Percentiles rank a stretch among this genome's conserved stretches.
phyloP scores from a whole-genome alignment of 2,329 filamentous ascomycete genomes.

The Diplocarpon mali region DNA sequence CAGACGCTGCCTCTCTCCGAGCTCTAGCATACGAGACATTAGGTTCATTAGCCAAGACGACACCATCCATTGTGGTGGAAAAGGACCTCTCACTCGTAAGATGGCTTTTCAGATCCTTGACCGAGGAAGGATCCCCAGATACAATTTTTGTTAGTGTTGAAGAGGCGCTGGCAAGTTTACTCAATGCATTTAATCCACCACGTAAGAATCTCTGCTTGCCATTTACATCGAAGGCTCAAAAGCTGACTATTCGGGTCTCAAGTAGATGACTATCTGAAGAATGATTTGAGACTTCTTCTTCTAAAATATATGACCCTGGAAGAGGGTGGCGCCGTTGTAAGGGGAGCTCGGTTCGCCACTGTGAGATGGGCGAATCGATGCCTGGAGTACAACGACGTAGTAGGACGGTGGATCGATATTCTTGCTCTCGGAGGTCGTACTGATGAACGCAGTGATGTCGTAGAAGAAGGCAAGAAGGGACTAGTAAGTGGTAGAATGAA shows the following conservation, averaged over 20 bases:
- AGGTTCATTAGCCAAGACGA: slow-evolving; percentile 62
- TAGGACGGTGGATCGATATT: slow-evolving; percentile 80
- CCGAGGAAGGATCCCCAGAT: slow-evolving; percentile 64
- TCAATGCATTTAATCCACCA: slow-evolving; percentile 40
- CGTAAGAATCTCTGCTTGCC: neutral
- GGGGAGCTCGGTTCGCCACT: slow-evolving; percentile 69
- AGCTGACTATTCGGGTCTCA: neutral
- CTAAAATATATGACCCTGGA: slow-evolving; percentile 54
- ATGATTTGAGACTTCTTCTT: slow-evolving; percentile 39
- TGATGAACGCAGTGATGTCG: slow-evolving; percentile 66
- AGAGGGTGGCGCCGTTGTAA: slow-evolving; percentile 40
- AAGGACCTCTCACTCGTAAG: slow-evolving; percentile 44
- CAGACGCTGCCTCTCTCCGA: slow-evolving; percentile 56
- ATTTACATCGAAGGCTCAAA: neutral
- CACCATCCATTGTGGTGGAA: slow-evolving; percentile 43
- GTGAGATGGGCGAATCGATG: slow-evolving; percentile 87
- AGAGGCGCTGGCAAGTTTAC: slow-evolving; percentile 69
- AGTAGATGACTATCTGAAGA: slow-evolving; percentile 28
- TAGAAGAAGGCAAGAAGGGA: slow-evolving; percentile 83
- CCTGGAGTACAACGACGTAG: slow-evolving; percentile 65
- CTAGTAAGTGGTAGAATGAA: slow-evolving; percentile 46
- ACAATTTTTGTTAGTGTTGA: slow-evolving; percentile 79
- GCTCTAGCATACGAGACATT: slow-evolving; percentile 85
- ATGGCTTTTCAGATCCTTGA: slow-evolving; percentile 78
- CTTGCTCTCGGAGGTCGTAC: slow-evolving; percentile 59